Conservation (phyloP, 139 green algal genomes). For the Micractinium conductrix region DNA sequence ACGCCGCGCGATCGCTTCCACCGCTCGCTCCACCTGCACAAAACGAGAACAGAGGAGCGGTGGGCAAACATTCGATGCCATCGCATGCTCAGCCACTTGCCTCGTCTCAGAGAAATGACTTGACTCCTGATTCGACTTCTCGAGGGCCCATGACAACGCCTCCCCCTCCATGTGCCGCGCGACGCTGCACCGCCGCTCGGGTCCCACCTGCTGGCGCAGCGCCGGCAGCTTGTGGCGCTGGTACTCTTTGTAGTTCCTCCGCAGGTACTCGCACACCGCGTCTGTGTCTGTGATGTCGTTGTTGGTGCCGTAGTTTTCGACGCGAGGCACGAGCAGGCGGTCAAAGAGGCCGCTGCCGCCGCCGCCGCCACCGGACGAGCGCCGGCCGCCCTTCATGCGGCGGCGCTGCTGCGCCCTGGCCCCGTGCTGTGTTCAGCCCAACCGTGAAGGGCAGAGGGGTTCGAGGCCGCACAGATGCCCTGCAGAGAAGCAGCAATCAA, state of each 20-base stretch:
- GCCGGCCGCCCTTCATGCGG: slow-evolving; percentile 30
- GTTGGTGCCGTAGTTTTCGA: slow-evolving; percentile 70
- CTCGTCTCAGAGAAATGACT: too few relatives aligned
- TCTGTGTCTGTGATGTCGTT: slow-evolving; percentile 73
- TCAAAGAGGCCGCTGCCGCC: slow-evolving; percentile 55
- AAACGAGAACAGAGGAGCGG: too few relatives aligned
- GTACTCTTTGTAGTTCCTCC: slow-evolving; percentile 74
- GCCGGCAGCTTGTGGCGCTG: slow-evolving; percentile 56
- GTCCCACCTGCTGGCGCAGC: slow-evolving; percentile 60
- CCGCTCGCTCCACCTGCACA: slow-evolving; percentile 52
- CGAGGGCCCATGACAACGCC: too few relatives aligned
- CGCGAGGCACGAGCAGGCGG: slow-evolving; percentile 60
- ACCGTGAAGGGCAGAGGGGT: neutral
- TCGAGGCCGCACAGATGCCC: neutral
- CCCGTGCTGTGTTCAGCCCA: neutral
- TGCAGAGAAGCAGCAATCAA: neutral
- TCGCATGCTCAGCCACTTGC: too few relatives aligned
- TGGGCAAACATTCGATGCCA: too few relatives aligned
- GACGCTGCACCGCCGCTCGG: too few relatives aligned
- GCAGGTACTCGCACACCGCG: slow-evolving; percentile 62
- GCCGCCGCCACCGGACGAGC: too few relatives aligned
- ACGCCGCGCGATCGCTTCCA: slow-evolving; percentile 28
- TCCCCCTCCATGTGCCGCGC: too few relatives aligned
- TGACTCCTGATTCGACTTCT: too few relatives aligned
- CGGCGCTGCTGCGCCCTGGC: neutral